These are phyloP conservation scores for Acarospora socialis DNA, from an alignment of 2,329 filamentous ascomycete genomes.

Conservation along the genomic window DNA sequence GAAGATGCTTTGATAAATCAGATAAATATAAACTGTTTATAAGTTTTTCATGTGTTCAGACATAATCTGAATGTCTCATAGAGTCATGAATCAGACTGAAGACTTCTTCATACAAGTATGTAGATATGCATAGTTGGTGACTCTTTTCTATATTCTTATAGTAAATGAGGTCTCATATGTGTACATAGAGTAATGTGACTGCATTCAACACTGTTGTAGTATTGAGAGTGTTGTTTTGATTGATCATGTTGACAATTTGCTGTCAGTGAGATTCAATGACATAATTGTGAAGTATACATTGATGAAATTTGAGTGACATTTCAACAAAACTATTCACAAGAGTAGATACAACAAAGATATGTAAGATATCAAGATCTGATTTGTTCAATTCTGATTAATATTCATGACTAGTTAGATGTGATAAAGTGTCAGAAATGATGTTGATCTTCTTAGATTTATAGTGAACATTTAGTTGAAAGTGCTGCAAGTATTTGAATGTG, in stretches of 20 bases:
- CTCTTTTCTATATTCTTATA: not conserved
- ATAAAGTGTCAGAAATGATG: not conserved
- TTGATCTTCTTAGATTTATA: slow-evolving; percentile 3
- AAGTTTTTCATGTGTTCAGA: not conserved
- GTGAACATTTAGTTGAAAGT: slow-evolving; percentile 2
- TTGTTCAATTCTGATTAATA: too few species aligned
- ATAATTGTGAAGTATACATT: not conserved
- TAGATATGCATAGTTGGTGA: not conserved
- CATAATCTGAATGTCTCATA: too few species aligned
- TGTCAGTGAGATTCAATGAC: not conserved
- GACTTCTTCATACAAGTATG: not conserved
- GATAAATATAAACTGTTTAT: slow-evolving; percentile 2
- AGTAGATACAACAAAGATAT: too few species aligned
- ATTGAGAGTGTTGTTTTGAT: too few species aligned
- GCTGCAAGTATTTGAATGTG: not conserved
- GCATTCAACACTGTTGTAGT: too few species aligned
- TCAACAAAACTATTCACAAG: not conserved
- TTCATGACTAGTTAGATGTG: too few species aligned
- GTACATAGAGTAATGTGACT: too few species aligned
- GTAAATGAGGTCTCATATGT: not conserved
- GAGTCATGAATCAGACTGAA: not conserved
- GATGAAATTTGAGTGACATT: not conserved
- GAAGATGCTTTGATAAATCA: not conserved
- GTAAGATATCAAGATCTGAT: slow-evolving; percentile 1
- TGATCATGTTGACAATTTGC: too few species aligned